Evolutionary conservation across 352 stramenopile genomes (phyloP).

Genomic region (Pythium monospermum): DNA sequence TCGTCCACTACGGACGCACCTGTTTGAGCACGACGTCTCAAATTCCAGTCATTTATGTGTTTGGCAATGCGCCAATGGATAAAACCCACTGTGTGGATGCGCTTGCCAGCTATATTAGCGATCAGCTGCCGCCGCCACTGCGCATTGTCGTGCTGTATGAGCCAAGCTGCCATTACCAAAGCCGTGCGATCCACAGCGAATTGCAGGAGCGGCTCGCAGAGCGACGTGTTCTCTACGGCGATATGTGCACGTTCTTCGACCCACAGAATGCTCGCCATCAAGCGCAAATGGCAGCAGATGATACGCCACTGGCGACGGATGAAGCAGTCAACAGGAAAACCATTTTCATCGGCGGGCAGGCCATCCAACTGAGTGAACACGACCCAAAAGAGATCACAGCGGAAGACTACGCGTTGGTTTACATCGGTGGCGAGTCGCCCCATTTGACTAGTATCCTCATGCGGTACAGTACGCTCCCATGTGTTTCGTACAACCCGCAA

Average conservation of each 20-base stretch:
- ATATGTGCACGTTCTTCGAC: slow-evolving; percentile 72
- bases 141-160: slow-evolving; percentile 90
- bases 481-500: slow-evolving; percentile 68
- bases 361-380: slow-evolving; percentile 31
- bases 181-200: slow-evolving; percentile 36
- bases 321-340: background rate
- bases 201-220: slow-evolving; percentile 36
- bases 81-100: slow-evolving; percentile 41
- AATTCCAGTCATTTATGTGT: slow-evolving; percentile 90
- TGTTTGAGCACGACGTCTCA: slow-evolving; percentile 84
- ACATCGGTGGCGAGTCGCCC: slow-evolving; percentile 69
- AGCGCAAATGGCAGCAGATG: slow-evolving; percentile 3
- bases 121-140: too few relatives aligned
- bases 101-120: slow-evolving; percentile 25
- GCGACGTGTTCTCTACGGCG: slow-evolving; percentile 43
- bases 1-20: slow-evolving; percentile 94
- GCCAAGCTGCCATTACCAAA: slow-evolving; percentile 84
- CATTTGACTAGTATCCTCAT: slow-evolving; percentile 83
- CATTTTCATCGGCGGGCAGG: slow-evolving; percentile 55
- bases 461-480: slow-evolving; percentile 61
- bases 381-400: slow-evolving; percentile 25
- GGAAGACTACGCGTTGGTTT: slow-evolving; percentile 49
- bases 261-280: slow-evolving; percentile 29
- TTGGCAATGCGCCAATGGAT: slow-evolving; percentile 76
- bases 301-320: background rate